Conservation (phyloP, 352 stramenopile species). For the Globisporangium paddicum region DNA sequence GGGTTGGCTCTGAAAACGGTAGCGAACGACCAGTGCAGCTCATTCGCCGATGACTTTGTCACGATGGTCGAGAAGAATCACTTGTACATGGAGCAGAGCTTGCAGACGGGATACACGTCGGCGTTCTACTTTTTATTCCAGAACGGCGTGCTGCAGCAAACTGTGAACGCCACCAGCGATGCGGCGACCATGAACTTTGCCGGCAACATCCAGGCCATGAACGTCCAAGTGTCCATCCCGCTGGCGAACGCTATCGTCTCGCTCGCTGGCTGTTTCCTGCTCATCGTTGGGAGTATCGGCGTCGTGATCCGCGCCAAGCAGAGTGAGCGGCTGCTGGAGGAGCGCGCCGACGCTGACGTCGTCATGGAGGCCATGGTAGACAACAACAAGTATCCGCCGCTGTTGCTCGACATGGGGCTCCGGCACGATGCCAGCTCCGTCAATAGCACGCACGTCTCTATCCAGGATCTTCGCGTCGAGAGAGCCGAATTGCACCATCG, state of each 20-base stretch:
- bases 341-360: neutral
- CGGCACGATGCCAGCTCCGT: neutral
- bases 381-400: slow-evolving; percentile 10
- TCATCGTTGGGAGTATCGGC: neutral
- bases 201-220: slow-evolving; percentile 5
- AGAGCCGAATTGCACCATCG: neutral
- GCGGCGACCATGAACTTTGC: neutral
- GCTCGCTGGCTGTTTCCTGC: slow-evolving; percentile 2
- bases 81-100: slow-evolving; percentile 31
- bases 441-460: neutral
- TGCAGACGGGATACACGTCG: slow-evolving; percentile 30
- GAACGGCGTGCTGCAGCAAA: slow-evolving; percentile 13
- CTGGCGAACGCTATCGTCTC: slow-evolving; percentile 3
- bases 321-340: neutral
- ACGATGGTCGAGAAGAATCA: slow-evolving; percentile 27
- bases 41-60: slow-evolving; percentile 7
- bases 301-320: neutral
- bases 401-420: neutral
- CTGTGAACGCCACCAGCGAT: neutral
- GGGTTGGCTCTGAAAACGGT: neutral
- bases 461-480: slow-evolving; percentile 7
- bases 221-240: slow-evolving; percentile 10
- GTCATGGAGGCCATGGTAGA: slow-evolving; percentile 5
- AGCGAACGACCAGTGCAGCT: neutral
- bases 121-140: slow-evolving; percentile 36